Evolutionary conservation across 2,329 filamentous ascomycete species (phyloP), one percentile per base, ranked within the genome.

Genomic region (Madurella fahalii): DNA sequence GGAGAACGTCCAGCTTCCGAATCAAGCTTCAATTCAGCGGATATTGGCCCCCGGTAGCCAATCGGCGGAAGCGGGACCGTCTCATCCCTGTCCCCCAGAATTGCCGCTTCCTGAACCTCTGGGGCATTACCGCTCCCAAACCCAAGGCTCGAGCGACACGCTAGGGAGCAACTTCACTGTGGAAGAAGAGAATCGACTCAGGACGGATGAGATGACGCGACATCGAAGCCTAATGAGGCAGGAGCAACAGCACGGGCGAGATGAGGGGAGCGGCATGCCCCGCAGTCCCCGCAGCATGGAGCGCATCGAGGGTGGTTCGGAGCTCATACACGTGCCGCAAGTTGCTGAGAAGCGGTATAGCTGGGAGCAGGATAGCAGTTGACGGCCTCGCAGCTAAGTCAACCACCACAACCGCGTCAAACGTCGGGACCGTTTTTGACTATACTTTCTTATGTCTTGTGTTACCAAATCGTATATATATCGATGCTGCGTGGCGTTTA

Each of bases 131-230:
- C 52, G 57, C 15, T 58, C 56, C 2, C 48, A 53, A 7, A 56
- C 59, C 1, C 65, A 66, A 31, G 58, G 61, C 8, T 69, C 67
- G 5, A 68, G 68, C 32, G 74, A 76, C 53, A 82, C 78, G 2
- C 64, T 83, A 8, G 79, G 80, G 17, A 83, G 80, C 64, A 81
- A 83, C 54, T 83, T 74, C 60, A 83, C 80, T 0, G 74, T 80
- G 9, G 76, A 82, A 20, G 77, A 83, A 57, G 76, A 78, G 56
- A 47, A 48, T 12, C 55, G 40, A 7, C 61, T 68, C 12, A 63
- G 62, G 32, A 64, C 65, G 37, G 68, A 65, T 39, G 67, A 68
- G 50, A 52, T 68, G 40, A 61, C 64, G 9, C 59, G 62, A 11
- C 65, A 68, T 18, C 56, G 59, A 8, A 63, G 62, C 15, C 34